Base-by-base conservation (phyloP, 768 basidiomycete species). In the Lentinula edodes region DNA sequence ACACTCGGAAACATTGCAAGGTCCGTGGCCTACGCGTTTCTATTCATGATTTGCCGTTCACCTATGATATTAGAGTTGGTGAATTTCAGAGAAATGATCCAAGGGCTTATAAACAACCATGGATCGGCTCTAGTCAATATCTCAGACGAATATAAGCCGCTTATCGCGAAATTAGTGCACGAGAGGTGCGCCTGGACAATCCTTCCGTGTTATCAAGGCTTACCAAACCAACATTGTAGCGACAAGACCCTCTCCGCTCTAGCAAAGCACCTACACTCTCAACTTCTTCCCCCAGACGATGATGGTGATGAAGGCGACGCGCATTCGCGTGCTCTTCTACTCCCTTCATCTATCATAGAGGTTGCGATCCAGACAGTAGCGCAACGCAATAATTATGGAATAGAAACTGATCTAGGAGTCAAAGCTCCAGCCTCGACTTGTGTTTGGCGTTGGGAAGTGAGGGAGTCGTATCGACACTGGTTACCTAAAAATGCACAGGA, bases 401-500 rank as follows among this genome's bases (percentile, higher is more conserved):
- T 95, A 5, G 85, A 91, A 57, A 73, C 75, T 2, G 67, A 74
- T 16, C 67, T 73, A 9, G 82, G 82, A 39, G 75, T 75, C 57
- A 90, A 82, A 69, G 67, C 77, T 20, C 86, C 88, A 13, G 83
- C 87, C 6, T 75, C 82, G n/a, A 73, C 91, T 38, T 87, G 83
- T 63, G 75, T 89, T 20, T 95, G 91, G 92, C 78, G 90, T 56
- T 96, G 93, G 94, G 94, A 96, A 70, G 86, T 90, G 10, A 84
- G 83, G 66, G 79, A 83, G 2, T 66, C 78, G 18, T 77, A 80
- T 64, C 74, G 75, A 61, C 78, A 83, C 60, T 88, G 87, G 83
- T 70, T 94, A 36, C 89, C 90, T 0, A 86, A 83, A 69, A 84
- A 82, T 67, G 79, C 80, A 12, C 76, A 77, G 64, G 86, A 88